These are phyloP conservation scores for Komagataella mondaviorum DNA, from an alignment of 805 yeast genomes.

Conservation along the genomic window DNA sequence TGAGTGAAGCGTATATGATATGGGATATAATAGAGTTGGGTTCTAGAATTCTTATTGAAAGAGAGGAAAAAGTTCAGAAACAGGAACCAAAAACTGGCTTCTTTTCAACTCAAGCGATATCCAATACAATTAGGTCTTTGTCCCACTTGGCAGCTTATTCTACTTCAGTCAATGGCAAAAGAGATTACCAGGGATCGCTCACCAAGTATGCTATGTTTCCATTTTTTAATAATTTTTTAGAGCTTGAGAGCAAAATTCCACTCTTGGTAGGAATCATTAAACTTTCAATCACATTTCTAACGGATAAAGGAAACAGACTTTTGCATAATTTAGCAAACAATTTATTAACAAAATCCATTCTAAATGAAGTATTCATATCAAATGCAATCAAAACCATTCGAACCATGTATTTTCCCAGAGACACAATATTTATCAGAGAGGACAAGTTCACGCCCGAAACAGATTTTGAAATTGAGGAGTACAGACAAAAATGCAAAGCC, in stretches of 20 bases:
- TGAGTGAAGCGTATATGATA: constrained; percentile 37
- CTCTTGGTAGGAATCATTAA: constrained; percentile 5
- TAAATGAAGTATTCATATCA: constrained; percentile 8
- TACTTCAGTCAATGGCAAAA: constrained; percentile 9
- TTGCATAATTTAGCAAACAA: constrained; percentile 13
- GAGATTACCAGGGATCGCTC: constrained; percentile 4
- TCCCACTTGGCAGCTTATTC: constrained; percentile 16
- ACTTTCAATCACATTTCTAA: constrained; percentile 3
- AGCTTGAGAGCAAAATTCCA: constrained; percentile 8
- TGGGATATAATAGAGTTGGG: constrained; percentile 25
- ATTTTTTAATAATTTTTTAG: constrained; percentile 9
- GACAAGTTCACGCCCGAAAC: constrained; percentile 17
- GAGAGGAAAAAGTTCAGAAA: not conserved
- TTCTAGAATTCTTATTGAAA: constrained; percentile 1
- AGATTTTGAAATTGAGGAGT: constrained; percentile 10
- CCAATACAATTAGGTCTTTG: constrained; percentile 6
- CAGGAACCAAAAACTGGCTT: not conserved
- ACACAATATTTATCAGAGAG: constrained; percentile 12
- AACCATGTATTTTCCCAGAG: constrained; percentile 15
- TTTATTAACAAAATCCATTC: constrained; percentile 9
- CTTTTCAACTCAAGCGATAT: constrained; percentile 5
- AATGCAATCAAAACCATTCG: constrained; percentile 9
- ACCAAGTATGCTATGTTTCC: constrained; percentile 3
- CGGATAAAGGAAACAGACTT: constrained; percentile 9
- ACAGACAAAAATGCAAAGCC: constrained; percentile 5